Evolutionary conservation across 768 basidiomycete genomes (phyloP), one percentile per base, ranked within the genome.

Genomic region (Zangia roseola): DNA sequence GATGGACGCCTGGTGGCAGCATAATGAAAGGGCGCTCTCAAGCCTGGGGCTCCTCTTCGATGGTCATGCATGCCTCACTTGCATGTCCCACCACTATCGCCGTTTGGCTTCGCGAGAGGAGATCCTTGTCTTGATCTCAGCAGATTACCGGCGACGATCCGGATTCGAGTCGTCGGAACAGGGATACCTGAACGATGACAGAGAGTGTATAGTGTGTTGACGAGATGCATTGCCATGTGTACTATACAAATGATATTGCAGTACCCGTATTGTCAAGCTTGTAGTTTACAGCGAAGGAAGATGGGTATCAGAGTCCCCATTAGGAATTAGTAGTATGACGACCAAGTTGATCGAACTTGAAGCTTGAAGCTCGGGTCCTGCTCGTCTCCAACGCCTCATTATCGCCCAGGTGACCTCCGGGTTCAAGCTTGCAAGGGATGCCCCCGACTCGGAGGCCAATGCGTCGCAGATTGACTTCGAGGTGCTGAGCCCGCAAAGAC

Each of bases 1-100:
- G 1, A 69, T 70, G 68, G 70, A 70, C 0, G 19, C 42, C 3
- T 71, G 70, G 68, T 71, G 68, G 70, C 44, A 53, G 13, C 8
- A n/a, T 10, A 67, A 69, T 28, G 55, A 56, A 37, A 45, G 38
- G 31, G 20, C 1, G 20, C 57, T 71, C 6, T 45, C 33, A 13
- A 2, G 35, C 13, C 5, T 54, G 34, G 55, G 54, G 13, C 38
- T 71, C n/a, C 30, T 26, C 17, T 69, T 69, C 28, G 57, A 61
- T 12, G 70, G 55, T 4, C 45, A 63, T 45, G 70, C 56, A 8
- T 69, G 68, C 49, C 26, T 65, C 34, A 66, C 62, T 35, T 62
- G 50, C 43, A 17, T 55, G 19, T 30, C 50, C 33, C 3, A 20
- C 6, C 35, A 65, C 36, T 39, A 60, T 28, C 57, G 63, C 10